Base-by-base conservation (phyloP, 139 green algal genomes). In the Monoraphidium neglectum region DNA sequence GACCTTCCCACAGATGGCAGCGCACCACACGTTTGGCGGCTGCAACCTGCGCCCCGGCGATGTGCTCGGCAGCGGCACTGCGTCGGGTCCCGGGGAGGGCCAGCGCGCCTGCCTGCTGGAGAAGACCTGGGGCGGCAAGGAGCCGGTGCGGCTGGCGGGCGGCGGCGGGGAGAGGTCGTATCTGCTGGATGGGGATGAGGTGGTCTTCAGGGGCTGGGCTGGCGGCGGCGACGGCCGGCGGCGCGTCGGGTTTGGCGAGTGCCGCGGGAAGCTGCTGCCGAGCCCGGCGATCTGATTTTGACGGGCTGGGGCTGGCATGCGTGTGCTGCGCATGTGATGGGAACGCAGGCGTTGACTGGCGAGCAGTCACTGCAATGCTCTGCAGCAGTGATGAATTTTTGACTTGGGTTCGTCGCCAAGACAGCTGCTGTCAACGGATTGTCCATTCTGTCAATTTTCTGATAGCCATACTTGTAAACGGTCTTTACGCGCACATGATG, bases 1-100 rank as follows among this genome's bases (percentile, higher is more conserved):
- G 92, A 97, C 91, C 2, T 87, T 93, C 54, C 66, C 82, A 8
- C 95, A 99, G 88, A 97, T 98, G 93, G 59, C 98, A 0, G 92
- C 95, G 2, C 95, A 99, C 80, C 95, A 98, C 89, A 98, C 92
- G 2, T 69, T 77, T 0, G 87, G 84, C 4, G 95, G 95, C 57
- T 98, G 95, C 89, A 94, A 91, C 69, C 81, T 99, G 64, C 71
- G 84, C 4, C 86, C 95, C 0, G 95, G 95, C 3, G 94, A 96
- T 70, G 49, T 97, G 77, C 80, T 97, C 1, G 94, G 82, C 18
- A 93, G 30, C 0, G 95, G 95, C 16, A 99, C 95, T n/a, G 87
- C 98, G 60, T 95, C 84, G n/a, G 84, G 87, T 0, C 66, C 82
- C 23, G 79, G 61, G 43, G 40, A 68, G 21, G 70, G 56, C 32